These are phyloP conservation scores for Scytalidium lignicola DNA, from an alignment of 2,329 filamentous ascomycete species.

Conservation along the genomic window DNA sequence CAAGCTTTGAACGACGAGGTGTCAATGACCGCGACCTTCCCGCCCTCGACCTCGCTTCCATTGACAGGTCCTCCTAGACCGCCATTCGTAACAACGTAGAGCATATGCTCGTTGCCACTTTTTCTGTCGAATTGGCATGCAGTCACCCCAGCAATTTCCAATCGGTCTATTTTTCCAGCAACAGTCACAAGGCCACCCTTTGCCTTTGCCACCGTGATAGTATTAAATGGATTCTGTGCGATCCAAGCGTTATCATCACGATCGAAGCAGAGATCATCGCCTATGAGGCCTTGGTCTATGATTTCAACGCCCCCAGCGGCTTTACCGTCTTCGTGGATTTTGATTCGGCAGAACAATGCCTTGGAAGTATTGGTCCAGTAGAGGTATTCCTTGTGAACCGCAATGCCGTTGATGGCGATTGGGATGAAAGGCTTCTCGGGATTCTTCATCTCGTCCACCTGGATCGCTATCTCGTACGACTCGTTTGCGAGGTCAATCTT, in stretches of 20 bases:
- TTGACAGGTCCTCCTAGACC: constrained; percentile 11
- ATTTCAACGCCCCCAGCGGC: background rate
- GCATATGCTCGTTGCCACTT: constrained; percentile 7
- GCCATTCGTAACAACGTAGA: constrained; percentile 16
- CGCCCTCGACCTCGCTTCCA: constrained; percentile 12
- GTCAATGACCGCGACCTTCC: constrained; percentile 14
- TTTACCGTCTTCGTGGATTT: constrained; percentile 2
- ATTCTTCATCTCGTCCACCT: constrained; percentile 20
- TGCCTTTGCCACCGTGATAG: constrained; percentile 6
- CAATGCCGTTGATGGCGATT: constrained; percentile 5
- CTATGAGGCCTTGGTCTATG: background rate
- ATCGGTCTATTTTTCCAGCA: constrained; percentile 7
- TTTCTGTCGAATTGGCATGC: constrained; percentile 14
- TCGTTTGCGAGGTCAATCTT: constrained; percentile 20
- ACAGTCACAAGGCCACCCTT: constrained; percentile 4
- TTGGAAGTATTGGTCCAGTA: constrained; percentile 5
- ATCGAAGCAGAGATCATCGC: constrained; percentile 11
- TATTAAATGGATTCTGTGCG: constrained; percentile 9
- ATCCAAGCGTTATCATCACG: constrained; percentile 12
- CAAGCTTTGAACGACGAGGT: constrained; percentile 1
- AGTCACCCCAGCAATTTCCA: constrained; percentile 13
- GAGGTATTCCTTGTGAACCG: constrained; percentile 3
- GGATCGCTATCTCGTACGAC: constrained; percentile 12
- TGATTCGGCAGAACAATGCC: background rate
- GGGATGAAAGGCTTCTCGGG: background rate